A percentile compares a stretch with the other conserved stretches of the same genome.
phyloP scores from a whole-genome alignment of 1,284 basidiomycete genomes.

The Sporisorium reilianum region DNA sequence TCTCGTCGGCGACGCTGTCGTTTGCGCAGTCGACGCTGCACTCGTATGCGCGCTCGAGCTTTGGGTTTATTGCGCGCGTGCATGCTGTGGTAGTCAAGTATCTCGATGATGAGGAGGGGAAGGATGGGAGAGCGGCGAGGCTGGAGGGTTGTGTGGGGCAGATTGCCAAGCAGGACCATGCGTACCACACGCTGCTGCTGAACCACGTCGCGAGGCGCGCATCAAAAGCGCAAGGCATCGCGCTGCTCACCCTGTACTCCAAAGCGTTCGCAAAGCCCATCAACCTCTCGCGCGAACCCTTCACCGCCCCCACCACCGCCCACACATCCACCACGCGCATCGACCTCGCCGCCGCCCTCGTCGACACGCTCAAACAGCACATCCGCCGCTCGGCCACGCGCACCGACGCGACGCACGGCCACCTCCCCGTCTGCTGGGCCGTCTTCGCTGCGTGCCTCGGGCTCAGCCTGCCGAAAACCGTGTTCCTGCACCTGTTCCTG shows the following conservation, averaged over 20 bases:
- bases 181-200: conserved; percentile 86
- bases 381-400: conserved; percentile 42
- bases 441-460: conserved; percentile 82
- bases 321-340: neutral
- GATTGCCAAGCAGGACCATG: conserved; percentile 74
- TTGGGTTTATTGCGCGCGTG: conserved; percentile 79
- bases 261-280: conserved; percentile 48
- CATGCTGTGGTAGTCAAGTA: conserved; percentile 28
- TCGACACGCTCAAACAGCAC: conserved; percentile 35
- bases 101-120: conserved; percentile 12
- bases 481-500: conserved; percentile 88
- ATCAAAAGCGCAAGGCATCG: conserved; percentile 90
- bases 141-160: conserved; percentile 21
- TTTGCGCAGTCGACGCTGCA: conserved; percentile 80
- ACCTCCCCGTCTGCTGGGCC: conserved; percentile 91
- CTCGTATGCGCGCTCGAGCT: conserved; percentile 80
- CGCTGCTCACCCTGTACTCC: conserved; percentile 87
- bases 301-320: conserved; percentile 5
- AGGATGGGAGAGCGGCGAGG: neutral
- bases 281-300: conserved; percentile 26
- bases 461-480: conserved; percentile 77
- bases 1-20: conserved; percentile 62
- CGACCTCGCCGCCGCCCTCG: conserved; percentile 13
- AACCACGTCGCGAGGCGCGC: conserved; percentile 90
- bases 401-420: conserved; percentile 73